Conservation (phyloP, 495 filamentous ascomycete genomes). For the Xanthoparmelia taractica region DNA sequence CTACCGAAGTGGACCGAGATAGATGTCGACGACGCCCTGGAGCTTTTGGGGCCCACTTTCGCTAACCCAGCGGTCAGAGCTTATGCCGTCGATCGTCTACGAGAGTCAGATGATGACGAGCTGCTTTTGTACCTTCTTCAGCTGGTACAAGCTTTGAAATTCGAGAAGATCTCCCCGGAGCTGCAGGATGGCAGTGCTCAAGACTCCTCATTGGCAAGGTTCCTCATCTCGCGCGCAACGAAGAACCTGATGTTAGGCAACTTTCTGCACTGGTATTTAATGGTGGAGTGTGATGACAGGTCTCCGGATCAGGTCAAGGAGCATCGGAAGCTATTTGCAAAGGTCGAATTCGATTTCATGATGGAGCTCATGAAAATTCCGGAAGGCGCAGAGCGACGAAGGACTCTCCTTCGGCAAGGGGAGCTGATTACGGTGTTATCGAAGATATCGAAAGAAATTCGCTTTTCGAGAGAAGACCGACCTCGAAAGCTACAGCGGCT, state of each 20-base stretch:
- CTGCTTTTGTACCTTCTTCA: slow-evolving; percentile 88
- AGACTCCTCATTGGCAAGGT: slow-evolving; percentile 83
- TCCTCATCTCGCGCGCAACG: slow-evolving; percentile 78
- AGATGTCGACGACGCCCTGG: slow-evolving; percentile 92
- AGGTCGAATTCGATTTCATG: slow-evolving; percentile 95
- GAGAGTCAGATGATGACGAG: slow-evolving; percentile 91
- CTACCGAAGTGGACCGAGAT: slow-evolving; percentile 94
- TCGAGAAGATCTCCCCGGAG: slow-evolving; percentile 62
- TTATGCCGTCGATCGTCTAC: slow-evolving; percentile 86
- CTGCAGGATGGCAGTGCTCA: slow-evolving; percentile 55
- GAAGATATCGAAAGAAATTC: slow-evolving; percentile 84
- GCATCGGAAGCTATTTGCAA: slow-evolving; percentile 76
- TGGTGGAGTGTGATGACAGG: slow-evolving; percentile 89
- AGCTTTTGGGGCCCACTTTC: slow-evolving; percentile 85
- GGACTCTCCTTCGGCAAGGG: slow-evolving; percentile 73
- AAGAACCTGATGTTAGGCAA: slow-evolving; percentile 85
- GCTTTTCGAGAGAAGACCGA: slow-evolving; percentile 68
- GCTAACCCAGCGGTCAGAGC: slow-evolving; percentile 80
- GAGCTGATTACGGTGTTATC: slow-evolving; percentile 81
- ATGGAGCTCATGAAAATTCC: slow-evolving; percentile 55
- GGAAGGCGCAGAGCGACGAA: slow-evolving; percentile 58
- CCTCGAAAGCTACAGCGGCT: slow-evolving; percentile 71
- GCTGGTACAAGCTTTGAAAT: slow-evolving; percentile 93
- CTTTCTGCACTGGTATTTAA: slow-evolving; percentile 95
- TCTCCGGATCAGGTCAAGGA: slow-evolving; percentile 59